These are phyloP conservation scores for Knufia fluminis DNA, from an alignment of 2,329 filamentous ascomycete genomes.

Conservation along the genomic window DNA sequence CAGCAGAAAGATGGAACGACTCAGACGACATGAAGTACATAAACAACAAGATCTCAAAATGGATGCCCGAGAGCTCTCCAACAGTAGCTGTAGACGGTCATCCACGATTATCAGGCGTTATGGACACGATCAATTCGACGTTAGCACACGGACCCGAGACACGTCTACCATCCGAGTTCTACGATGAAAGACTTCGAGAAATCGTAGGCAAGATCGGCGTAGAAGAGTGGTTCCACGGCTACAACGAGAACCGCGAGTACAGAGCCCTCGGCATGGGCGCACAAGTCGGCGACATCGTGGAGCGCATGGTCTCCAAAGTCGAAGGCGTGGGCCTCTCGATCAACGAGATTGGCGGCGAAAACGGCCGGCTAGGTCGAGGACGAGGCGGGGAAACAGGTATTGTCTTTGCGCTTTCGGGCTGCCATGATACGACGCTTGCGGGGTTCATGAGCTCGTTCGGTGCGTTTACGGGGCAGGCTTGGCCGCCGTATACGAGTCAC, in stretches of 20 bases:
- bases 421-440: constrained; percentile 89
- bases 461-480: constrained; percentile 61
- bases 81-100: constrained; percentile 73
- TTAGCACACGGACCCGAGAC: constrained; percentile 74
- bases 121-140: constrained; percentile 89
- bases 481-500: constrained; percentile 91
- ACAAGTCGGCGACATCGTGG: constrained; percentile 73
- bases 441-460: constrained; percentile 69
- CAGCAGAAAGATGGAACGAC: constrained; percentile 64
- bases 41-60: constrained; percentile 66
- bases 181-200: constrained; percentile 60
- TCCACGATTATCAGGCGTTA: constrained; percentile 77
- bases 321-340: constrained; percentile 49
- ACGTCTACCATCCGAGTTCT: constrained; percentile 73
- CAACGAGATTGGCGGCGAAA: constrained; percentile 38
- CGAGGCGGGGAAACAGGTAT: constrained; percentile 45
- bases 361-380: constrained; percentile 33
- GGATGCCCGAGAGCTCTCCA: constrained; percentile 65
- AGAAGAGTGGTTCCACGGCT: constrained; percentile 91
- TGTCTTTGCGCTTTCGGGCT: constrained; percentile 72
- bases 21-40: constrained; percentile 76
- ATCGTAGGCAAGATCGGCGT: constrained; percentile 66
- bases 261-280: constrained; percentile 79
- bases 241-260: constrained; percentile 75
- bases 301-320: constrained; percentile 61